Conservation (phyloP, 1,139 yeast species). For the Hemisphaericaspora lyxosophila region DNA sequence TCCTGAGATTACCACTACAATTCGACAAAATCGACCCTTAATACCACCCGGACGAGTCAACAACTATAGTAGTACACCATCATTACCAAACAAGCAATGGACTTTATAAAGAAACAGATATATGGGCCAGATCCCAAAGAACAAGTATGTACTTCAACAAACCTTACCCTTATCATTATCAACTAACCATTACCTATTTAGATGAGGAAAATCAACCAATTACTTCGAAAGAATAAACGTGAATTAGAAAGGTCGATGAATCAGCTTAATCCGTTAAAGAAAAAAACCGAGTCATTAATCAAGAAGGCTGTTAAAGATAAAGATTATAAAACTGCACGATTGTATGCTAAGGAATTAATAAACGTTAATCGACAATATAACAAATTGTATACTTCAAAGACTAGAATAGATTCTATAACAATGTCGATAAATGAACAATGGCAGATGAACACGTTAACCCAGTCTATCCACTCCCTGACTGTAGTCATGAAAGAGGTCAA, state of each 20-base stretch:
- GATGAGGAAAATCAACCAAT: conserved; percentile 78
- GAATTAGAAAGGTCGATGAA: conserved; percentile 74
- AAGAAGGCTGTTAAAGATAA: conserved; percentile 75
- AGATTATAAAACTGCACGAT: conserved; percentile 70
- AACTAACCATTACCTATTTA: conserved; percentile 24
- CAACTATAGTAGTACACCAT: no score
- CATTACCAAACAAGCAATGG: no score
- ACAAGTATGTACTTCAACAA: conserved; percentile 48
- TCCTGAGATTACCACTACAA: no score
- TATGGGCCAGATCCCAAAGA: conserved; percentile 98
- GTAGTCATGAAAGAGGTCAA: conserved; percentile 89
- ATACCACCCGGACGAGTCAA: not conserved
- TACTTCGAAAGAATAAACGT: conserved; percentile 81
- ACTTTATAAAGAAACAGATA: conserved; percentile 73
- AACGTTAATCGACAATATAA: conserved; percentile 72
- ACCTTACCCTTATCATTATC: no score
- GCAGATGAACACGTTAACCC: conserved; percentile 79
- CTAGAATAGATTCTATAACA: conserved; percentile 80
- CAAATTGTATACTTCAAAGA: conserved; percentile 75
- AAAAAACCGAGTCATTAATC: conserved; percentile 75
- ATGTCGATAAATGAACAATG: conserved; percentile 93
- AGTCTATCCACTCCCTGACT: conserved; percentile 77
- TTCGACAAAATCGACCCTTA: no score
- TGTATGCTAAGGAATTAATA: conserved; percentile 82
- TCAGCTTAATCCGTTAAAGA: conserved; percentile 63